Base-by-base conservation (phyloP, 2,329 filamentous ascomycete genomes). In the Diatrype stigma region DNA sequence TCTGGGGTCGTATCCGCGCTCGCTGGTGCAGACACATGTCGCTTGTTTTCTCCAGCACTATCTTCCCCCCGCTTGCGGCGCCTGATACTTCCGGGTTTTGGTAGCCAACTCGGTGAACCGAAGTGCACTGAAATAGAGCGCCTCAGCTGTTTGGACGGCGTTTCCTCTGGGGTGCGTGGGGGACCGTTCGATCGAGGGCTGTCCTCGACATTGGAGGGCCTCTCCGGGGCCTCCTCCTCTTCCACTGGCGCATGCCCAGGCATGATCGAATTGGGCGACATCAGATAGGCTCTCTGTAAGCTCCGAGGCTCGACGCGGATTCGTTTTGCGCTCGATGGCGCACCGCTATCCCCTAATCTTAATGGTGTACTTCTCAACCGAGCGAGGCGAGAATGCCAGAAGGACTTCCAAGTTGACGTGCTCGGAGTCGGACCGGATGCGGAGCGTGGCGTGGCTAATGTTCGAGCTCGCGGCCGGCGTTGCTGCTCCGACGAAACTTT, bases 41-140 rank as follows among this genome's bases (percentile, higher is more conserved):
- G 78, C 64, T 73, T 76, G 55, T 69, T 71, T 59, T 69, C 70
- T 56, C 61, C 67, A 58, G 66, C 70, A 22, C 26, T 21, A 48
- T 74, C 70, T 54, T 69, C 67, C 52, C 71, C 73, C 53, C 77
- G 74, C 66, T 82, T 85, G 28, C 74, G 69, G 21, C 77, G 77
- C 46, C 80, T 77, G 48, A 84, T 62, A 66, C 82, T 85, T 49
- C 79, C 76, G 8, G 76, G 73, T 63, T 71, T 78, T 32, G 78
- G 69, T 55, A 83, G 78, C 80, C 81, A 84, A 46, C 70, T 77
- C 46, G 81, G 74, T 2, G 81, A 79, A 53, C 73, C 73, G 53
- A 86, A 81, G 49, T 82, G 80, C 73, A 82, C 78, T 16, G 83
- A 85, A 23, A 81, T 69, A 16, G 82, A 84, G 52, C 78, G 75